Conservation (phyloP, 495 filamentous ascomycete genomes). For the Trichoderma orchidacearum region DNA sequence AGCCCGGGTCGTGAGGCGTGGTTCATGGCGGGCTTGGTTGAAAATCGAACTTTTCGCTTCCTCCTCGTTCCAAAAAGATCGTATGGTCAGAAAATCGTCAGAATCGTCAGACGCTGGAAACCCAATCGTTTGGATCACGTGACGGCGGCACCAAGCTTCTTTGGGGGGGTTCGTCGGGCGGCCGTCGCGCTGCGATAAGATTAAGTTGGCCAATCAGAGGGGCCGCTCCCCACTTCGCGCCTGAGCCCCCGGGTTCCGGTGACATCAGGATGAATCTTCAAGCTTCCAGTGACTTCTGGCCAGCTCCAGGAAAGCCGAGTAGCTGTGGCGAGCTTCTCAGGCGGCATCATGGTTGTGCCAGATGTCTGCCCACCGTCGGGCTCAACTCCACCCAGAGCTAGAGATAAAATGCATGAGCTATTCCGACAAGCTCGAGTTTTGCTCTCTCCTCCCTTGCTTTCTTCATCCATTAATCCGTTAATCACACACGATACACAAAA, state of each 20-base stretch:
- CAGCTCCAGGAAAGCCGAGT: too few species aligned
- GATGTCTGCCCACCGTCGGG: neutral
- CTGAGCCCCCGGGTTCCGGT: neutral
- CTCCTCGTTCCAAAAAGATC: neutral
- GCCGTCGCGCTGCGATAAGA: neutral
- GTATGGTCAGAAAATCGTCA: neutral
- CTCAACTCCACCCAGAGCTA: neutral
- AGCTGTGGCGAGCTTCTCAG: neutral
- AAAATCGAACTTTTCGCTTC: neutral
- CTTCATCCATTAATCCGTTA: neutral
- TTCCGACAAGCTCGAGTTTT: too few species aligned
- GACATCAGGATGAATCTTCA: neutral
- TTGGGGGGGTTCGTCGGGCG: too few species aligned
- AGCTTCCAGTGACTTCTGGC: constrained; percentile 1
- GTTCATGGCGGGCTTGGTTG: neutral
- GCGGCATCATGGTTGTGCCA: neutral
- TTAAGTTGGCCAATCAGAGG: neutral
- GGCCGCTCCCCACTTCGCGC: neutral
- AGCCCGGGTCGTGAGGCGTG: neutral
- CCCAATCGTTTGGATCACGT: neutral
- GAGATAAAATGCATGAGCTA: neutral
- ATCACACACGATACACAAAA: neutral
- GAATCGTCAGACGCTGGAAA: too few species aligned
- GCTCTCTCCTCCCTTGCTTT: neutral
- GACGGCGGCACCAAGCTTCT: neutral